These are phyloP conservation scores for Vigna radiata DNA, from an alignment of 306 rosid species.

Conservation along the genomic window DNA sequence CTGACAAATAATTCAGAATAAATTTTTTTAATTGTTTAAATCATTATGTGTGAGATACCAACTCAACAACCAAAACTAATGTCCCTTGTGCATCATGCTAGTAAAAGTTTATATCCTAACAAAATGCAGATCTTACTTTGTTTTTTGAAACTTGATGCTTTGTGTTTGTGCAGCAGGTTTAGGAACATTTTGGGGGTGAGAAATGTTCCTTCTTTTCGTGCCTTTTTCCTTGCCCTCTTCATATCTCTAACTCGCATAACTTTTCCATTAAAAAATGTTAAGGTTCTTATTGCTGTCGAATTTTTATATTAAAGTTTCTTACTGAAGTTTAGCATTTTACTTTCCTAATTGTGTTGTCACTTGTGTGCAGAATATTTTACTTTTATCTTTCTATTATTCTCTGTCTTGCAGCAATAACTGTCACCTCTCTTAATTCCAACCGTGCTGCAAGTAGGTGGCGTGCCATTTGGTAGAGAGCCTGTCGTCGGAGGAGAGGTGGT, in stretches of 20 bases:
- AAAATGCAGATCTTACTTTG: neutral
- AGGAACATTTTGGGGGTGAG: neutral
- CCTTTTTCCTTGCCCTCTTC: too few relatives aligned
- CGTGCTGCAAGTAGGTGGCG: too few relatives aligned
- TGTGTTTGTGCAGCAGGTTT: slow-evolving; percentile 4
- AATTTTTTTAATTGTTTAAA: neutral
- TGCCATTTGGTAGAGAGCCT: too few relatives aligned
- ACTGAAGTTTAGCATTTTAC: neutral
- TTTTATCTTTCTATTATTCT: neutral
- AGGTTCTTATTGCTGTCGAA: too few relatives aligned
- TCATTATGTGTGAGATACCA: neutral
- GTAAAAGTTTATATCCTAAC: neutral
- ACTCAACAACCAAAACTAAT: slow-evolving; percentile 19
- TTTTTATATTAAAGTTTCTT: neutral
- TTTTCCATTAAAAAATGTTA: too few relatives aligned
- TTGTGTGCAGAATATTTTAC: neutral
- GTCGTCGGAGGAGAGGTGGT: too few relatives aligned
- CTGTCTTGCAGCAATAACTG: neutral
- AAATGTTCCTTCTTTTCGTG: neutral
- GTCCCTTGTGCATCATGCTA: neutral
- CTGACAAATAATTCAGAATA: neutral
- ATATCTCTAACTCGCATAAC: too few relatives aligned
- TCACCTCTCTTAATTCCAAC: too few relatives aligned
- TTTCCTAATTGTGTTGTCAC: neutral
- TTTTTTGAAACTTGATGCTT: neutral